Evolutionary conservation across 2,329 filamentous ascomycete genomes (phyloP).

Genomic region (Aspergillus hortae): DNA sequence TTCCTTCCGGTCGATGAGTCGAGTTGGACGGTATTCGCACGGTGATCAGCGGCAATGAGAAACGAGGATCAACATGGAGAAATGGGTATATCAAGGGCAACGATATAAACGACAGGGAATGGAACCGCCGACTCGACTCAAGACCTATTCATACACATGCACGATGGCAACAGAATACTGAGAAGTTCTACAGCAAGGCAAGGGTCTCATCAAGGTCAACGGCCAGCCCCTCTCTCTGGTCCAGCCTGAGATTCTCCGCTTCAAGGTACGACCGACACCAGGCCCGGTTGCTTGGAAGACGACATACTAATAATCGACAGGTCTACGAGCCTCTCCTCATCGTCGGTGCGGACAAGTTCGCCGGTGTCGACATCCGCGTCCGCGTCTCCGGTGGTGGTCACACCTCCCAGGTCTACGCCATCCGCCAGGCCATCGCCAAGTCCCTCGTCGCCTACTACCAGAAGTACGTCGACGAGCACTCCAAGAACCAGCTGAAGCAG

Average conservation of each 20-base stretch:
- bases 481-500: constrained; percentile 99
- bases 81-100: neutral
- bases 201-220: constrained; percentile 98
- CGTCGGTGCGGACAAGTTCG: constrained; percentile 95
- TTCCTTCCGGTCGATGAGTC: neutral
- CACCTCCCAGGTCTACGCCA: constrained; percentile 95
- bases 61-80: neutral
- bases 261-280: constrained; percentile 65
- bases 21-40: neutral
- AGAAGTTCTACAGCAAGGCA: constrained; percentile 58
- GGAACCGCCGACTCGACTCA: constrained; percentile 2
- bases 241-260: constrained; percentile 94
- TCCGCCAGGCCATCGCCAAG: constrained; percentile 99
- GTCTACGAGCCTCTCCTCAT: constrained; percentile 99
- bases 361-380: constrained; percentile 94
- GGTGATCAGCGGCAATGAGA: too few species aligned
- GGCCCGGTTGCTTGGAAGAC: neutral
- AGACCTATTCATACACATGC: neutral
- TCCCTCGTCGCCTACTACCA: constrained; percentile 98
- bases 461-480: constrained; percentile 99
- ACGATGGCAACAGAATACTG: constrained; percentile 18
- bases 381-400: constrained; percentile 96
- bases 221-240: constrained; percentile 91
- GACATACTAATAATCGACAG: constrained; percentile 37
- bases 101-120: constrained; percentile 1